phyloP scores from a whole-genome alignment of 805 yeast species.

The Wickerhamiella sergipiensis region DNA sequence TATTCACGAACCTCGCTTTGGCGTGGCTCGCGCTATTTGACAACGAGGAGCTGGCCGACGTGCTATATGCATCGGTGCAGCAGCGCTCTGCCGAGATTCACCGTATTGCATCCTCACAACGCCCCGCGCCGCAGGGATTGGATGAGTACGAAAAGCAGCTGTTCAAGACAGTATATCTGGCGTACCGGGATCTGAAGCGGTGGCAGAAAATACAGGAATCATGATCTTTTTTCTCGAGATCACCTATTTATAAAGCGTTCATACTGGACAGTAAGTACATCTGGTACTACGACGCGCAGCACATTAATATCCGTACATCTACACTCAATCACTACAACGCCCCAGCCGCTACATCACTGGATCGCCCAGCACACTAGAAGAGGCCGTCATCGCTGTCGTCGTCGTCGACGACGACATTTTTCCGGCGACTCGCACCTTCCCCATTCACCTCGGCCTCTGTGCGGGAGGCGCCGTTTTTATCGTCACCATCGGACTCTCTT shows the following conservation, averaged over 20 bases:
- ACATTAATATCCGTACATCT: neutral
- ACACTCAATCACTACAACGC: no score
- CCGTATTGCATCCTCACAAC: constrained; percentile 49
- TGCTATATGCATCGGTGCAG: constrained; percentile 37
- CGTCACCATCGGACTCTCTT: constrained; percentile 17
- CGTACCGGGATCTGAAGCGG: constrained; percentile 29
- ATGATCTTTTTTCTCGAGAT: neutral
- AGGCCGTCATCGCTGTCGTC: constrained; percentile 23
- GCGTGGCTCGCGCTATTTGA: constrained; percentile 66
- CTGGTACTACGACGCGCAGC: no score
- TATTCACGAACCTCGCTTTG: constrained; percentile 56
- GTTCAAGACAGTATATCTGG: constrained; percentile 15
- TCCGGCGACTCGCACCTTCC: constrained; percentile 8
- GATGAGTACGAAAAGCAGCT: constrained; percentile 18
- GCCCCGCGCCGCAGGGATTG: constrained; percentile 34
- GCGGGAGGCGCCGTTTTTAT: constrained; percentile 5
- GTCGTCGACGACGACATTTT: constrained; percentile 13
- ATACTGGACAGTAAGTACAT: no score
- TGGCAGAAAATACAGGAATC: constrained; percentile 25
- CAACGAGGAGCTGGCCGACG: constrained; percentile 46
- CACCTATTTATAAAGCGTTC: neutral
- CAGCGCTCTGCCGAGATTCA: constrained; percentile 58
- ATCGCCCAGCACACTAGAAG: constrained; percentile 5
- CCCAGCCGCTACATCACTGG: no score
- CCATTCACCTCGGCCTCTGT: constrained; percentile 8